A percentile compares a stretch with the other conserved stretches of the same genome.
These are phyloP conservation scores for Tanacetum coccineum DNA, from an alignment of 129 eudicot species.

Conservation along the genomic window DNA sequence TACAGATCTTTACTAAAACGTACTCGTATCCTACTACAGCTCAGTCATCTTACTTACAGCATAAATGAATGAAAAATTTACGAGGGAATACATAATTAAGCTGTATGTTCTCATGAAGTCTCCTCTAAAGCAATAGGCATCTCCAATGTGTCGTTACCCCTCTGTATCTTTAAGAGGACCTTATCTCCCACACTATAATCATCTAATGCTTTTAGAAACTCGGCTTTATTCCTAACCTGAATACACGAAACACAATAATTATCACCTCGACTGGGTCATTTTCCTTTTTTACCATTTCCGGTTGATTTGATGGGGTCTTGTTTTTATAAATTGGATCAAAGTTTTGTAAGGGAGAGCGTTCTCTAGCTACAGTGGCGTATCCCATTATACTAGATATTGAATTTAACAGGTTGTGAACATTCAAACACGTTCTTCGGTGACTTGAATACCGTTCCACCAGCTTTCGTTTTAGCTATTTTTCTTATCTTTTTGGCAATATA, in stretches of 20 bases:
- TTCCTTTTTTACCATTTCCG: background rate
- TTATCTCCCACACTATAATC: constrained; percentile 75
- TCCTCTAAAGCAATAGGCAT: constrained; percentile 62
- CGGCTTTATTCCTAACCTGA: constrained; percentile 91
- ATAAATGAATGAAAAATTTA: background rate
- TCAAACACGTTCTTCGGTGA: background rate
- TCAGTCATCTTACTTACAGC: background rate
- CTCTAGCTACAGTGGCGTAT: background rate
- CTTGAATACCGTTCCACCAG: background rate
- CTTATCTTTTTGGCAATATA: background rate
- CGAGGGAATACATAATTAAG: background rate
- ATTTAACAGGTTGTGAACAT: background rate
- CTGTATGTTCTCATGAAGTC: constrained; percentile 35
- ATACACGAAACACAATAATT: constrained; percentile 4
- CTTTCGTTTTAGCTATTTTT: background rate
- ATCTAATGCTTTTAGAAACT: constrained; percentile 63
- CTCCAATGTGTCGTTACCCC: constrained; percentile 68
- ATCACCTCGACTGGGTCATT: background rate
- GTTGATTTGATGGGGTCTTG: background rate
- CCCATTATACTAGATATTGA: no score
- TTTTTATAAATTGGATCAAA: background rate
- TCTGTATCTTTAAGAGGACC: constrained; percentile 58
- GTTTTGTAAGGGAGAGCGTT: background rate
- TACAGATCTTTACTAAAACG: no score
- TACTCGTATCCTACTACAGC: background rate